A percentile compares a stretch with the other conserved stretches of the same genome.
phyloP scores from a whole-genome alignment of 116 monocot genomes.

The Iris pallida region DNA sequence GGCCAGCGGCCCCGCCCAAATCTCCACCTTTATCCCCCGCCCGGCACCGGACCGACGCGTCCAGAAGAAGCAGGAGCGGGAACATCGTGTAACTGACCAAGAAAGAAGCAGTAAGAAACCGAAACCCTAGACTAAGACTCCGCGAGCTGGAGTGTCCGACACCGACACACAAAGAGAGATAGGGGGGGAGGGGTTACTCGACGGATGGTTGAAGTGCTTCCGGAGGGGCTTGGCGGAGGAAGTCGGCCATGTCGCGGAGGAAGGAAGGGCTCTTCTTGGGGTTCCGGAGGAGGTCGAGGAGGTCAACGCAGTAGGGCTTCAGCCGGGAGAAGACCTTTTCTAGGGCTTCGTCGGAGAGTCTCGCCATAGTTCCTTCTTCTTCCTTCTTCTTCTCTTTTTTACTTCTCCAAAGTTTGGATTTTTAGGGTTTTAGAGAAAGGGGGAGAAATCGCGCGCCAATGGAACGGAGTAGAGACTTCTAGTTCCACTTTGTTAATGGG shows the following conservation, averaged over 20 bases:
- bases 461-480: too few species aligned
- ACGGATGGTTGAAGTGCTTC: conserved; percentile 56
- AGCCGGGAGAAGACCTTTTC: conserved; percentile 49
- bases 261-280: conserved; percentile 51
- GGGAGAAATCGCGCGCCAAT: too few species aligned
- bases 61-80: conserved; percentile 73
- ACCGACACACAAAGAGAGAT: background rate
- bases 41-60: conserved; percentile 58
- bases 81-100: conserved; percentile 60
- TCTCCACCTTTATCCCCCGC: conserved; percentile 22
- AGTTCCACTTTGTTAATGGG: too few species aligned
- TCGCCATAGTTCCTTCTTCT: background rate
- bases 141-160: too few species aligned
- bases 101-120: background rate
- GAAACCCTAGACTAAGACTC: background rate
- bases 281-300: conserved; percentile 62
- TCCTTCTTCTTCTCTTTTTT: too few species aligned
- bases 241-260: conserved; percentile 54
- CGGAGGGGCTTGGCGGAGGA: conserved; percentile 58
- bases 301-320: conserved; percentile 55
- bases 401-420: too few species aligned
- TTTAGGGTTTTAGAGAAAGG: too few species aligned
- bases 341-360: conserved; percentile 18
- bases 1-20: conserved; percentile 8
- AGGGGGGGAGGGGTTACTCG: conserved; percentile 34